These are phyloP conservation scores for Suaeda aralocaspica DNA, from an alignment of 148 eudicot genomes.

Conservation along the genomic window DNA sequence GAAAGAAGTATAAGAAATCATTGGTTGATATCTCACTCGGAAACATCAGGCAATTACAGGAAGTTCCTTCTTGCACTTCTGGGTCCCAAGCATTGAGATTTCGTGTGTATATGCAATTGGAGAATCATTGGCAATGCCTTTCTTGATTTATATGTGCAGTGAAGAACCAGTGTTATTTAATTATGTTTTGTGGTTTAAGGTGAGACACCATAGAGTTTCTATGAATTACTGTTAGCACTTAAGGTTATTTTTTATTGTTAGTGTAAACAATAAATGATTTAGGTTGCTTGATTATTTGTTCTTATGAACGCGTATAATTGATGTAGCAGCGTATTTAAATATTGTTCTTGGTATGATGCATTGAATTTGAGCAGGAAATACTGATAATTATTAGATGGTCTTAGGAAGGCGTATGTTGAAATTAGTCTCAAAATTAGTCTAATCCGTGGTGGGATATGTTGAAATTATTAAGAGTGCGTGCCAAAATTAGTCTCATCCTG, in stretches of 20 bases:
- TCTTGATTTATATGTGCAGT: background rate
- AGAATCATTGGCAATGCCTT: background rate
- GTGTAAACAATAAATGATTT: too few relatives aligned
- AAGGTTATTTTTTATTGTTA: background rate
- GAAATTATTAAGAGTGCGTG: too few relatives aligned
- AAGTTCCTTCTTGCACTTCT: conserved; percentile 73
- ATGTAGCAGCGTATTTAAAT: too few relatives aligned
- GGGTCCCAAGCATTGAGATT: conserved; percentile 47
- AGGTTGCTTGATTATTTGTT: too few relatives aligned
- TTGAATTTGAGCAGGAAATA: too few relatives aligned
- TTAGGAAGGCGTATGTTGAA: too few relatives aligned
- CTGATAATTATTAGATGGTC: too few relatives aligned
- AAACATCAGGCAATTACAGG: conserved; percentile 70
- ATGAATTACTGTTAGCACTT: background rate
- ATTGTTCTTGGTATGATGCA: too few relatives aligned
- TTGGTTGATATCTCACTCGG: conserved; percentile 66
- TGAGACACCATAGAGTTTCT: background rate
- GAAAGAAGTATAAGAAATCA: conserved; percentile 54
- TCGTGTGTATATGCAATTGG: background rate
- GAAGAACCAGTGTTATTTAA: background rate
- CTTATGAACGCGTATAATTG: too few relatives aligned
- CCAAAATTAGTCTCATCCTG: too few relatives aligned
- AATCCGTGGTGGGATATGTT: too few relatives aligned
- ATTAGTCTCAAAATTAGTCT: too few relatives aligned
- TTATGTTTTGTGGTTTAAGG: background rate